Evolutionary conservation across 2,329 filamentous ascomycete genomes (phyloP).

Genomic region (Falciphora oryzae): DNA sequence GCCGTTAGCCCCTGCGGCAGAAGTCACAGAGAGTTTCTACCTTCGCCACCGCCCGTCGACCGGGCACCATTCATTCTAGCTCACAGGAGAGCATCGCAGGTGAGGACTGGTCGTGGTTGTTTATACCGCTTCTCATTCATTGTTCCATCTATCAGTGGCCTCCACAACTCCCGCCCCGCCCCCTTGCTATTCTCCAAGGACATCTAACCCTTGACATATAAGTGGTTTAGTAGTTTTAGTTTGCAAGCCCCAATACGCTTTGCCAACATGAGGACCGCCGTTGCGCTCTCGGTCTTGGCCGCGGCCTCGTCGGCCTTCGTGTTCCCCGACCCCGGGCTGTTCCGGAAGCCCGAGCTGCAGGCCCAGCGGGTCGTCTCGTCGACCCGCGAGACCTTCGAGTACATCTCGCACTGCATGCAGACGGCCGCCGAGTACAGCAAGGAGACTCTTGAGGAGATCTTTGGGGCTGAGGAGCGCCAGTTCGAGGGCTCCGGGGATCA

Average conservation of each 20-base stretch:
- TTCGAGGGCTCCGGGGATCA: background rate
- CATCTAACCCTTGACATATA: background rate
- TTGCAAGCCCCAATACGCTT: background rate
- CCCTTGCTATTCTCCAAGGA: no score
- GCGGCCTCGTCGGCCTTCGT: conserved; percentile 19
- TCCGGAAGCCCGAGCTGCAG: conserved; percentile 14
- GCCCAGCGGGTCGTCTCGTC: conserved; percentile 11
- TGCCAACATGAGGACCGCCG: background rate
- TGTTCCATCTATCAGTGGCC: no score
- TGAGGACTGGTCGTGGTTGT: background rate
- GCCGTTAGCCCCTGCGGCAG: background rate
- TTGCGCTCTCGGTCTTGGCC: conserved; percentile 11
- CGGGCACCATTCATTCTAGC: background rate
- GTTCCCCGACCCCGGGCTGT: conserved; percentile 16
- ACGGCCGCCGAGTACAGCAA: conserved; percentile 11
- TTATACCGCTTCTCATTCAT: background rate
- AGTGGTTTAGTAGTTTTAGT: background rate
- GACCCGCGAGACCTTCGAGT: conserved; percentile 13
- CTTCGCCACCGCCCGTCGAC: background rate
- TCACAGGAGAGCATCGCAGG: background rate
- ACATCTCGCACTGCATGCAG: conserved; percentile 12
- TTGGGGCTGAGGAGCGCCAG: conserved; percentile 10
- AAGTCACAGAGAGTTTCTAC: background rate
- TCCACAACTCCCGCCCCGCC: no score
- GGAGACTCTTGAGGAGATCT: conserved; percentile 13